These are phyloP conservation scores for Epichloe typhina DNA, from an alignment of 2,329 filamentous ascomycete species.

Conservation along the genomic window DNA sequence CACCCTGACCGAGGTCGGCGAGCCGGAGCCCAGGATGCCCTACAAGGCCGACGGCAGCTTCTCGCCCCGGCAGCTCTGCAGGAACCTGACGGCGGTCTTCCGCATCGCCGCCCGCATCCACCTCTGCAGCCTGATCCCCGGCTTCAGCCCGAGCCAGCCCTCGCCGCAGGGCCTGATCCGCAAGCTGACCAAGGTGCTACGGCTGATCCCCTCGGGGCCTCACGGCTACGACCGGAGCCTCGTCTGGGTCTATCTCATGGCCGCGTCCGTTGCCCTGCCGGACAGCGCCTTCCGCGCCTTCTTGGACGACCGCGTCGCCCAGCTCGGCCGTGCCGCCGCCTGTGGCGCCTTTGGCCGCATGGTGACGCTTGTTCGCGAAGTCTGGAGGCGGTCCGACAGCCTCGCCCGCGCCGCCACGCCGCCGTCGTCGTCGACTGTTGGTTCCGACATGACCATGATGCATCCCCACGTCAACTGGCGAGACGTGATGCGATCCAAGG, in stretches of 20 bases:
- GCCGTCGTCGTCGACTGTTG: constrained; percentile 19
- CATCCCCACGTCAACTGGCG: constrained; percentile 78
- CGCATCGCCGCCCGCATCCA: constrained; percentile 88
- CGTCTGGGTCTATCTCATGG: constrained; percentile 85
- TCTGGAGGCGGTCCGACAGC: constrained; percentile 68
- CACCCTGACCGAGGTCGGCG: constrained; percentile 59
- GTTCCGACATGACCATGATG: constrained; percentile 19
- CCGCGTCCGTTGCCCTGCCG: constrained; percentile 63
- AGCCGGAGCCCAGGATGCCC: constrained; percentile 43
- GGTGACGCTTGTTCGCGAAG: constrained; percentile 62
- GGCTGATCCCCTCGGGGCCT: constrained; percentile 69
- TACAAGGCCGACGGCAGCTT: constrained; percentile 62
- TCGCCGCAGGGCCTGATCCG: constrained; percentile 67
- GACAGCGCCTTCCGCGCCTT: constrained; percentile 64
- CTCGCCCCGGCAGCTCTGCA: constrained; percentile 68
- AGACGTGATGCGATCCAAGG: constrained; percentile 82
- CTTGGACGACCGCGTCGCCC: constrained; percentile 60
- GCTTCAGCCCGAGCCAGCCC: constrained; percentile 62
- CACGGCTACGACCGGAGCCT: constrained; percentile 81
- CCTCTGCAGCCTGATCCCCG: constrained; percentile 88
- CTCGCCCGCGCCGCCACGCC: constrained; percentile 24
- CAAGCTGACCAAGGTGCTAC: constrained; percentile 62
- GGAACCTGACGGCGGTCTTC: constrained; percentile 84
- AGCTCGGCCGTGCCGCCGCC: constrained; percentile 63
- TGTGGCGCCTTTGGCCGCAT: constrained; percentile 81